Evolutionary conservation across 345 rosid species (phyloP).

Genomic region (sweet orange (Citrus sinensis)): DVS_A1.0 CM039168.1:6887501-6888000

Average conservation of each 20-base stretch:
- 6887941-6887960: background rate
- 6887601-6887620: background rate
- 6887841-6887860: background rate
- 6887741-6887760: background rate
- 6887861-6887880: slow-evolving; percentile 1
- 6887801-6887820: background rate
- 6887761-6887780: background rate
- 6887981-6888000: background rate
- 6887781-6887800: background rate
- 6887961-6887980: background rate
- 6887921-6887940: background rate
- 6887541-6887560: background rate
- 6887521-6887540: background rate
- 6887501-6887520: background rate
- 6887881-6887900: background rate
- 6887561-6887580: background rate
- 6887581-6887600: background rate
- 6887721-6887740: background rate
- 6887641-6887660: background rate
- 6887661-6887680: background rate
- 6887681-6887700: background rate
- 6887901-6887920: background rate
- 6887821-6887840: background rate
- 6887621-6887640: background rate
- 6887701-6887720: background rate